A percentile compares a stretch with the other conserved stretches of the same genome.
Conservation (phyloP, 345 rosid species). For the Gossypium raimondii region DNA sequence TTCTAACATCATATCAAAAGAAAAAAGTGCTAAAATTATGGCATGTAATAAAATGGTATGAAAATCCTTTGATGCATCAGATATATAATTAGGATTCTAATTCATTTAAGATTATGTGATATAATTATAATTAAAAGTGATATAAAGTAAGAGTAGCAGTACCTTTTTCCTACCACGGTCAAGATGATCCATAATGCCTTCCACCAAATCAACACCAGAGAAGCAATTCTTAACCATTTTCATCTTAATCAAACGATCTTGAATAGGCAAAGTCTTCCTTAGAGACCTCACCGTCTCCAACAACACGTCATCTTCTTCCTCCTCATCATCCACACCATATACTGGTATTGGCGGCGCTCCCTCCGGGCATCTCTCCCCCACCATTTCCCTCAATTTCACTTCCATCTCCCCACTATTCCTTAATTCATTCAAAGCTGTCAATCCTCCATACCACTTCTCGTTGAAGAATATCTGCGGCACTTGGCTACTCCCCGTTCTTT, state of each 20-base stretch:
- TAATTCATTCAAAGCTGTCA: slow-evolving; percentile 67
- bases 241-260: slow-evolving; percentile 83
- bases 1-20: too few relatives aligned
- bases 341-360: slow-evolving; percentile 59
- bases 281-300: slow-evolving; percentile 43
- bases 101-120: too few relatives aligned
- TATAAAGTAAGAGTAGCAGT: neutral
- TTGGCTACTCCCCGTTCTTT: slow-evolving; percentile 53
- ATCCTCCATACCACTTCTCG: slow-evolving; percentile 73
- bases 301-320: slow-evolving; percentile 51
- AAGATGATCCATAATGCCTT: slow-evolving; percentile 52
- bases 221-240: slow-evolving; percentile 84
- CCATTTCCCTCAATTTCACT: slow-evolving; percentile 47
- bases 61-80: too few relatives aligned
- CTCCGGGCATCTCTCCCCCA: slow-evolving; percentile 40
- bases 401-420: slow-evolving; percentile 66
- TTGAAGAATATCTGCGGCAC: slow-evolving; percentile 92
- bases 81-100: too few relatives aligned
- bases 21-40: too few relatives aligned
- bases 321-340: slow-evolving; percentile 64
- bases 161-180: slow-evolving; percentile 80
- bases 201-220: slow-evolving; percentile 66
- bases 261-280: slow-evolving; percentile 66
- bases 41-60: too few relatives aligned
- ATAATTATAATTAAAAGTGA: neutral